These are phyloP conservation scores for Eucalyptus marginata DNA, from an alignment of 345 rosid genomes.

Conservation along the genomic window DNA sequence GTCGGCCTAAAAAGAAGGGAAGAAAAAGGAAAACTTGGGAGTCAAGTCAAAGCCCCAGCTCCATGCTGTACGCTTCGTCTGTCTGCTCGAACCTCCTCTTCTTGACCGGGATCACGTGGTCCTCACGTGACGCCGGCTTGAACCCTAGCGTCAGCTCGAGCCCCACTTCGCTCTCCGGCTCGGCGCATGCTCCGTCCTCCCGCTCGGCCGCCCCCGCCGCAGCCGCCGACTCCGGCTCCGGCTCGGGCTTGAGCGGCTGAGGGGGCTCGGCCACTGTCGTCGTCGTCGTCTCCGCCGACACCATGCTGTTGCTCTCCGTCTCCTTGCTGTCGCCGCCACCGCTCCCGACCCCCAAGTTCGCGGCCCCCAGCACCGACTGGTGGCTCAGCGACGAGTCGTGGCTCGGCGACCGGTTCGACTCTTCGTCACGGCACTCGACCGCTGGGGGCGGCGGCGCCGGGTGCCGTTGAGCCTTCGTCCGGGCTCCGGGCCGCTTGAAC, in stretches of 20 bases:
- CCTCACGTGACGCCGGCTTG: slow-evolving; percentile 29
- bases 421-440: background rate
- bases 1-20: background rate
- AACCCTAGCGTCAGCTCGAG: slow-evolving; percentile 55
- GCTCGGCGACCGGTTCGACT: slow-evolving; percentile 41
- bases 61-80: slow-evolving; percentile 32
- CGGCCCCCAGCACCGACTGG: slow-evolving; percentile 49
- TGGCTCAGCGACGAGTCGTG: slow-evolving; percentile 87
- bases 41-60: slow-evolving; percentile 23
- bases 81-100: slow-evolving; percentile 38
- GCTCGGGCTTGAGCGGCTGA: slow-evolving; percentile 2
- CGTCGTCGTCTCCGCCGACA: slow-evolving; percentile 35
- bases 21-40: background rate
- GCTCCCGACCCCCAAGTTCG: background rate
- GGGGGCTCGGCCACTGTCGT: slow-evolving; percentile 10
- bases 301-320: slow-evolving; percentile 31
- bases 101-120: slow-evolving; percentile 61
- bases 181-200: background rate
- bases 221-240: background rate
- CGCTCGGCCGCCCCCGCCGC: background rate
- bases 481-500: slow-evolving; percentile 20
- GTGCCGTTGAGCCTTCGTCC: slow-evolving; percentile 4
- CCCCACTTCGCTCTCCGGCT: slow-evolving; percentile 6
- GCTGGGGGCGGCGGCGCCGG: background rate
- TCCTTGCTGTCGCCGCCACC: slow-evolving; percentile 42